These are phyloP conservation scores for Trichoderma reesei DNA, from an alignment of 495 filamentous ascomycete species.

Conservation along the genomic window DNA sequence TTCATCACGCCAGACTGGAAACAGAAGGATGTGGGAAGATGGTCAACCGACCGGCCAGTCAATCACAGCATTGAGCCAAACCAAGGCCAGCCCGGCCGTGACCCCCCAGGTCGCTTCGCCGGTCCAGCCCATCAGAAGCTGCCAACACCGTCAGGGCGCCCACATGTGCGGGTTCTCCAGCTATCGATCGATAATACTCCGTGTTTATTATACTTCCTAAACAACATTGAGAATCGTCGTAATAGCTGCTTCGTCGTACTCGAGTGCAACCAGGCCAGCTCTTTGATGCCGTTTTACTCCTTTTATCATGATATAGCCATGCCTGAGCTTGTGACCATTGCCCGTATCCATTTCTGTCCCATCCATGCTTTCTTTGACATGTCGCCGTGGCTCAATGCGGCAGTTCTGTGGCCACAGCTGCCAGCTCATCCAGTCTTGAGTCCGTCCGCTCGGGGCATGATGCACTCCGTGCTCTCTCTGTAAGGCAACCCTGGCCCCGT, in stretches of 20 bases:
- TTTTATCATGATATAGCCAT: no score
- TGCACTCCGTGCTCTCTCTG: background rate
- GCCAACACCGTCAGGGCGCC: slow-evolving; percentile 1
- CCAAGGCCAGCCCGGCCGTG: background rate
- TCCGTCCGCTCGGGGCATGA: background rate
- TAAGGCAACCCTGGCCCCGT: background rate
- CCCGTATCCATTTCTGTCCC: background rate
- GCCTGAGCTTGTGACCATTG: no score
- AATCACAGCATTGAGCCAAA: background rate
- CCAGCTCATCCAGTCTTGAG: background rate
- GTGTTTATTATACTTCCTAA: background rate
- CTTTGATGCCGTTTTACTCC: no score
- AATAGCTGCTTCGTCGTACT: no score
- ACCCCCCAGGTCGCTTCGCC: background rate
- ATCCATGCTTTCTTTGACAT: background rate
- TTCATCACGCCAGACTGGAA: background rate
- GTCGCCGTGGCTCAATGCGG: background rate
- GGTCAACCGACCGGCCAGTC: background rate
- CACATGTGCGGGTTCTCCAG: background rate
- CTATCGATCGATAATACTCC: background rate
- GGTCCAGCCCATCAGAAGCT: slow-evolving; percentile 6
- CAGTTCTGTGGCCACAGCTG: background rate
- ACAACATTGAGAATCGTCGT: no score
- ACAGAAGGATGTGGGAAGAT: background rate
- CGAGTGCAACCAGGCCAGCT: no score